Evolutionary conservation across 352 stramenopile genomes (phyloP).

Genomic region (Thalassiosira ordinaria): DNA sequence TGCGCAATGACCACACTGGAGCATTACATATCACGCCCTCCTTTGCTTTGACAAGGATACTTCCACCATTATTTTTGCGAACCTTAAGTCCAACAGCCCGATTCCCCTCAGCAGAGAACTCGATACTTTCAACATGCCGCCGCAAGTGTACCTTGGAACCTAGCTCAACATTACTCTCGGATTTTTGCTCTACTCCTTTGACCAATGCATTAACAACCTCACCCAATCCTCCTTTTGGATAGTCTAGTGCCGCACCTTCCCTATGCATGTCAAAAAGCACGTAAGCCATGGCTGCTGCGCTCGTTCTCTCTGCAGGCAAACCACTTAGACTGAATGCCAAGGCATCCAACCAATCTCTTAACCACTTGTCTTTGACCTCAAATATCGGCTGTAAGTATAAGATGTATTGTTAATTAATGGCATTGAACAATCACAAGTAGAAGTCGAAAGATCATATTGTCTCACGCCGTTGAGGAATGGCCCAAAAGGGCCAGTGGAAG

Average conservation of each 20-base stretch:
- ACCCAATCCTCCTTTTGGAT: constrained; percentile 85
- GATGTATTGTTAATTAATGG: background rate
- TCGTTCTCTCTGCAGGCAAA: constrained; percentile 75
- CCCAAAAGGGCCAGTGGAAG: constrained; percentile 72
- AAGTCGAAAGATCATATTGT: background rate
- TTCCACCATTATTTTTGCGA: constrained; percentile 46
- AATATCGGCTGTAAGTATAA: constrained; percentile 58
- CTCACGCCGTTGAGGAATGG: constrained; percentile 75
- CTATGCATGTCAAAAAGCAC: constrained; percentile 87
- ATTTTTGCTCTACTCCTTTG: constrained; percentile 72
- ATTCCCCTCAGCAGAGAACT: constrained; percentile 62
- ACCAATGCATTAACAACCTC: constrained; percentile 82
- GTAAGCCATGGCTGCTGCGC: constrained; percentile 85
- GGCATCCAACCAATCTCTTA: constrained; percentile 87
- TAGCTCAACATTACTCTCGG: constrained; percentile 12
- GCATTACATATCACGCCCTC: constrained; percentile 85
- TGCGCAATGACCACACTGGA: constrained; percentile 73
- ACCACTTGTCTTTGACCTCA: constrained; percentile 74
- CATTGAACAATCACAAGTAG: background rate
- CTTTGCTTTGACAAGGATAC: constrained; percentile 56
- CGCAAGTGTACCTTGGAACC: constrained; percentile 73
- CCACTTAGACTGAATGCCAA: constrained; percentile 86
- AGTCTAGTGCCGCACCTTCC: constrained; percentile 84
- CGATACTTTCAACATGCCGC: constrained; percentile 71
- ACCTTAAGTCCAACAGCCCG: constrained; percentile 69